Percentiles rank a stretch among this genome's conserved stretches.
Conservation (phyloP, 257 asterid species). For the Solanum habrochaites region DNA sequence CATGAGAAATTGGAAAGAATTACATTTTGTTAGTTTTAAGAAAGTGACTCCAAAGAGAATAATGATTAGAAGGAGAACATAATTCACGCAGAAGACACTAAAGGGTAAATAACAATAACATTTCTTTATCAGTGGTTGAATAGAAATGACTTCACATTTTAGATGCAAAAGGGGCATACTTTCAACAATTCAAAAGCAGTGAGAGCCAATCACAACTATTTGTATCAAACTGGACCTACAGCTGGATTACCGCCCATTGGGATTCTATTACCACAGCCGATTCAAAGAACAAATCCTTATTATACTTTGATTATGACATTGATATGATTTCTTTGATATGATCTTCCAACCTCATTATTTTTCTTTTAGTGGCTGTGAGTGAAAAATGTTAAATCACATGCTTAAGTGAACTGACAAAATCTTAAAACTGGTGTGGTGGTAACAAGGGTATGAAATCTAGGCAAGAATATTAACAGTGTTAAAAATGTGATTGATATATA, state of each 20-base stretch:
- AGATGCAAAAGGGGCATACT: neutral
- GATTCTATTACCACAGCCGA: neutral
- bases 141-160: neutral
- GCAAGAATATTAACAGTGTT: neutral
- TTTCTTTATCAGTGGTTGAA: neutral
- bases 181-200: neutral
- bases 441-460: neutral
- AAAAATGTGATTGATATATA: neutral
- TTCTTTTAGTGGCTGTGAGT: neutral
- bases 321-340: neutral
- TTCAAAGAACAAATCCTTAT: neutral
- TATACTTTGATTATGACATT: neutral
- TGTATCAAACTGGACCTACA: neutral
- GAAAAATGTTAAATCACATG: neutral
- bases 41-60: neutral
- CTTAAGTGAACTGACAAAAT: neutral
- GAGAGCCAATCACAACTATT: neutral
- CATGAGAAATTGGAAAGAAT: neutral
- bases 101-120: neutral
- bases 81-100: neutral
- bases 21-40: neutral
- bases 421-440: neutral
- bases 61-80: neutral
- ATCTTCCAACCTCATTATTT: neutral
- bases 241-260: neutral